A percentile compares a stretch with the other conserved stretches of the same genome.
Evolutionary conservation across 495 filamentous ascomycete genomes (phyloP).

Genomic region (Sordaria brevicollis): DNA sequence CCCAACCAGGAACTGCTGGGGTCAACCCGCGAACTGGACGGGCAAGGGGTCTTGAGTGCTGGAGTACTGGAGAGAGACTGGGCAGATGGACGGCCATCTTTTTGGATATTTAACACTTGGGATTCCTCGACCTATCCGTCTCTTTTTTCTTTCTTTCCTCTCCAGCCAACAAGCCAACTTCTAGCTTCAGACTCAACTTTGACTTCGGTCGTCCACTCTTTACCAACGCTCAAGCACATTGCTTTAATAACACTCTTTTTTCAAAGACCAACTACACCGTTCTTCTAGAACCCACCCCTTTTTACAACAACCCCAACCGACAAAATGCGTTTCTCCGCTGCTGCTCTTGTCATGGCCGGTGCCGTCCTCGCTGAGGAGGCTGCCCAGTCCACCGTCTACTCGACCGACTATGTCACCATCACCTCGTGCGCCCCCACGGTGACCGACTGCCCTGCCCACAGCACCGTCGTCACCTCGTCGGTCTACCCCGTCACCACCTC

Average conservation of each 20-base stretch:
- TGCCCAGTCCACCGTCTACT: constrained; percentile 39
- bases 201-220: constrained; percentile 56
- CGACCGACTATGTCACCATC: constrained; percentile 46
- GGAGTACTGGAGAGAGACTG: not conserved
- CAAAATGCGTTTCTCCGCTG: constrained; percentile 47
- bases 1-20: not conserved
- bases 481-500: constrained; percentile 29
- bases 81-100: not conserved
- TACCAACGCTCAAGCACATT: constrained; percentile 29
- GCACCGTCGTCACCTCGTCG: constrained; percentile 30
- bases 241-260: constrained; percentile 33
- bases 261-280: constrained; percentile 11
- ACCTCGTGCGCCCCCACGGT: constrained; percentile 42
- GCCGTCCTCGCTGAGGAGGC: constrained; percentile 32
- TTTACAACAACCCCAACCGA: constrained; percentile 27
- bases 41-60: not conserved
- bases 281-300: constrained; percentile 17
- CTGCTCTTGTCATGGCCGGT: constrained; percentile 40
- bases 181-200: constrained; percentile 32
- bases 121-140: constrained; percentile 14
- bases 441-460: constrained; percentile 42
- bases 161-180: constrained; percentile 39
- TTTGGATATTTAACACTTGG: constrained; percentile 23
- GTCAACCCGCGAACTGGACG: not conserved
- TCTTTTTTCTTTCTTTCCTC: constrained; percentile 29